phyloP scores from a whole-genome alignment of 371 early-diverging fungal species.

The Mucor piriformis region DNA sequence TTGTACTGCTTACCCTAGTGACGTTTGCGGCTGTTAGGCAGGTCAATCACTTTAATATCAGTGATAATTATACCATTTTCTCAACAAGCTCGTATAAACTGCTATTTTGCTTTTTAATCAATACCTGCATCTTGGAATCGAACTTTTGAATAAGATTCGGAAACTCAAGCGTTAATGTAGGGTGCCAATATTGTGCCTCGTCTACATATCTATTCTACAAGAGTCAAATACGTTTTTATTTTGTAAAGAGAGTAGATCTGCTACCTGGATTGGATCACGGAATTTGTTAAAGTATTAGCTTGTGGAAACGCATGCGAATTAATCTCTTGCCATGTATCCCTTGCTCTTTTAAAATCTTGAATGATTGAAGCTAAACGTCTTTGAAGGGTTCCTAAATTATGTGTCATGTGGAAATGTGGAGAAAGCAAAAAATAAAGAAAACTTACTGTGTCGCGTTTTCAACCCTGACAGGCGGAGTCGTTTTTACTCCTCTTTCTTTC shows the following conservation, averaged over 20 bases:
- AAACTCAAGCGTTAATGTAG: constrained; percentile 28
- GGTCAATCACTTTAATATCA: not conserved
- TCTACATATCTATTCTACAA: constrained; percentile 40
- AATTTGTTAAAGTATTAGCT: constrained; percentile 42
- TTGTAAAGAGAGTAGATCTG: not conserved
- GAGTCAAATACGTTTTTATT: not conserved
- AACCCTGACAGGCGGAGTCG: not conserved
- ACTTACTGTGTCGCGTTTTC: not conserved
- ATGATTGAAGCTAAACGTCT: constrained; percentile 36
- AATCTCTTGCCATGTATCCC: constrained; percentile 44
- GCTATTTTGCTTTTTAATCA: constrained; percentile 25
- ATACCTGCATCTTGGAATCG: constrained; percentile 33
- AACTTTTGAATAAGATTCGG: constrained; percentile 38
- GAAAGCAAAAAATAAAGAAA: not conserved
- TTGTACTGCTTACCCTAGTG: constrained; percentile 35
- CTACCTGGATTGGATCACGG: constrained; percentile 45
- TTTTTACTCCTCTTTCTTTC: no score
- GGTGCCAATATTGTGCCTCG: constrained; percentile 52
- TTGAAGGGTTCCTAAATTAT: constrained; percentile 36
- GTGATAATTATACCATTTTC: constrained; percentile 31
- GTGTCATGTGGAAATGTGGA: constrained; percentile 28
- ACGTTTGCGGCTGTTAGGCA: not conserved
- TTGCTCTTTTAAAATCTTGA: constrained; percentile 40
- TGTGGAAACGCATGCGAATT: constrained; percentile 37
- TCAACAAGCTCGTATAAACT: constrained; percentile 25